Evolutionary conservation across 192 early-diverging fungal genomes (phyloP).

Genomic region (Lunasporangiospora selenospora): DNA sequence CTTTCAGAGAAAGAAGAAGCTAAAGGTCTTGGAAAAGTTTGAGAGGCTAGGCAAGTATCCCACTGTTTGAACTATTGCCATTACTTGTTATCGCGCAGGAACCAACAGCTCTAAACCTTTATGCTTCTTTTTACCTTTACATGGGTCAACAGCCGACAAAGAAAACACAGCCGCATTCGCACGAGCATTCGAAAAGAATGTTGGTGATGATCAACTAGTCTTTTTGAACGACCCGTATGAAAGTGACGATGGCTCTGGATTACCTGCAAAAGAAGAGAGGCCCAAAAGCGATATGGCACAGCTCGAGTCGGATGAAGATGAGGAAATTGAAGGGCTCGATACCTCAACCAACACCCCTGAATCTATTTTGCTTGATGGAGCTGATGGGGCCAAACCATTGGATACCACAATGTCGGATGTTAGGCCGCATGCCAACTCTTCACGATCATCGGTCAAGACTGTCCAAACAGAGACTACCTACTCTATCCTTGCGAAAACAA

Average conservation of each 20-base stretch:
- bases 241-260: constrained; percentile 13
- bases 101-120: too few relatives aligned
- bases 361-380: too few relatives aligned
- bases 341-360: too few relatives aligned
- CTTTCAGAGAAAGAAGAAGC: constrained; percentile 39
- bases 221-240: constrained; percentile 44
- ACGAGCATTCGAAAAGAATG: constrained; percentile 27
- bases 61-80: too few relatives aligned
- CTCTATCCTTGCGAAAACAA: background rate
- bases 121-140: background rate
- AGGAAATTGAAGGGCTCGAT: too few relatives aligned
- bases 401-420: too few relatives aligned
- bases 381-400: too few relatives aligned
- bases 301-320: background rate
- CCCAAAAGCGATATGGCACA: background rate
- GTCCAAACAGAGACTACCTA: too few relatives aligned
- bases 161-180: constrained; percentile 35
- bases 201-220: constrained; percentile 32
- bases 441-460: too few relatives aligned
- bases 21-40: constrained; percentile 44
- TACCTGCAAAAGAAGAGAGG: background rate
- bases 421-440: too few relatives aligned
- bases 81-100: too few relatives aligned
- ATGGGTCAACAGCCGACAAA: constrained; percentile 45
- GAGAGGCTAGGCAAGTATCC: constrained; percentile 41